phyloP scores from a whole-genome alignment of 164 flowering plant species.

The Litsea cubeba region DNA sequence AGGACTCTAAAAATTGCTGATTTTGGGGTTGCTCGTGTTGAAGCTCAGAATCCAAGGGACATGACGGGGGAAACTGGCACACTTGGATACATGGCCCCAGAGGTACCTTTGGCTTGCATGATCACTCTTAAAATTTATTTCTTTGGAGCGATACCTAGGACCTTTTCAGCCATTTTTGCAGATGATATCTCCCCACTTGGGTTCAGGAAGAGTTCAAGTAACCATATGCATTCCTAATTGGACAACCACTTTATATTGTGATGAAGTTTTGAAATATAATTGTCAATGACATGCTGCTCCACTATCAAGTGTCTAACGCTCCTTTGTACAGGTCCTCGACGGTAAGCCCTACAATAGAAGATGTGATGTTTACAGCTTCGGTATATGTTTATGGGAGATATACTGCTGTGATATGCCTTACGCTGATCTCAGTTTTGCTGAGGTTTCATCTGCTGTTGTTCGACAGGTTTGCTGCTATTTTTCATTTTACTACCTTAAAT shows the following conservation, averaged over 20 bases:
- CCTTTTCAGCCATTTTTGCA: background rate
- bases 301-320: background rate
- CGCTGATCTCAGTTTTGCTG: conserved; percentile 80
- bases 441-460: conserved; percentile 86
- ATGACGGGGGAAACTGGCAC: conserved; percentile 95
- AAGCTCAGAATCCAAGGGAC: conserved; percentile 80
- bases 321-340: conserved; percentile 63
- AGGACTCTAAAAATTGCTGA: conserved; percentile 74
- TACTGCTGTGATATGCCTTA: conserved; percentile 98
- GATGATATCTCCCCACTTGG: background rate
- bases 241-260: background rate
- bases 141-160: too few relatives aligned
- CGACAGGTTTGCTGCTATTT: conserved; percentile 47
- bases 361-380: conserved; percentile 96
- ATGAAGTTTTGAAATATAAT: background rate
- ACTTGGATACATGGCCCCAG: conserved; percentile 96
- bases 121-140: too few relatives aligned
- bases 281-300: background rate
- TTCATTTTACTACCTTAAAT: background rate
- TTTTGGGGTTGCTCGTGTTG: conserved; percentile 93
- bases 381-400: conserved; percentile 95
- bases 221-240: background rate
- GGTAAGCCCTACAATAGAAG: conserved; percentile 90
- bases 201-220: background rate
- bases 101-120: conserved; percentile 38